phyloP scores from a whole-genome alignment of 345 rosid genomes.

The Syzygium jambos region DNA sequence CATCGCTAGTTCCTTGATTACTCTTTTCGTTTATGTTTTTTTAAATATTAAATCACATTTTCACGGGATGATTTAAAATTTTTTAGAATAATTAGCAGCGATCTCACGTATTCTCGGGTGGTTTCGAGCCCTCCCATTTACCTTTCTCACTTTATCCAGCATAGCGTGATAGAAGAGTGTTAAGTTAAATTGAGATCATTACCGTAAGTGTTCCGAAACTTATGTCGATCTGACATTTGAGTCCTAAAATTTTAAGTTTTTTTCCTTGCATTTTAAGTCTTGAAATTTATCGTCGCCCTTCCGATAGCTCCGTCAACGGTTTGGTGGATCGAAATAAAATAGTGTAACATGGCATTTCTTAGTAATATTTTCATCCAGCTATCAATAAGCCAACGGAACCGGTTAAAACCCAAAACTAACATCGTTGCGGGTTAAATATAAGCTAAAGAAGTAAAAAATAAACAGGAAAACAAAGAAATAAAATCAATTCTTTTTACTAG shows the following conservation, averaged over 20 bases:
- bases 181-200: neutral
- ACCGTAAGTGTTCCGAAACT: neutral
- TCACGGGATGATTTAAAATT: too few relatives aligned
- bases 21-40: too few relatives aligned
- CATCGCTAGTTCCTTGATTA: too few relatives aligned
- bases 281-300: neutral
- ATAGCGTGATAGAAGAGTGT: neutral
- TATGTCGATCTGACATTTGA: neutral
- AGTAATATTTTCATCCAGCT: too few relatives aligned
- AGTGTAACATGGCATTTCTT: too few relatives aligned
- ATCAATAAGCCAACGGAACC: too few relatives aligned
- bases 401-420: too few relatives aligned
- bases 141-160: too few relatives aligned
- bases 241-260: neutral
- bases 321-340: too few relatives aligned
- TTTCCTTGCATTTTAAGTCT: accelerated
- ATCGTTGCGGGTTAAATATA: neutral
- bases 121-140: neutral
- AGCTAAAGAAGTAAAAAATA: too few relatives aligned
- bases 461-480: too few relatives aligned
- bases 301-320: neutral
- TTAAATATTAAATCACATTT: too few relatives aligned
- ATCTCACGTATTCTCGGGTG: neutral
- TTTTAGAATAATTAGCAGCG: accelerated
- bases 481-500: neutral